Evolutionary conservation across 495 filamentous ascomycete genomes (phyloP), one percentile per base, ranked within the genome.

Genomic region (Xylaria curta): DNA sequence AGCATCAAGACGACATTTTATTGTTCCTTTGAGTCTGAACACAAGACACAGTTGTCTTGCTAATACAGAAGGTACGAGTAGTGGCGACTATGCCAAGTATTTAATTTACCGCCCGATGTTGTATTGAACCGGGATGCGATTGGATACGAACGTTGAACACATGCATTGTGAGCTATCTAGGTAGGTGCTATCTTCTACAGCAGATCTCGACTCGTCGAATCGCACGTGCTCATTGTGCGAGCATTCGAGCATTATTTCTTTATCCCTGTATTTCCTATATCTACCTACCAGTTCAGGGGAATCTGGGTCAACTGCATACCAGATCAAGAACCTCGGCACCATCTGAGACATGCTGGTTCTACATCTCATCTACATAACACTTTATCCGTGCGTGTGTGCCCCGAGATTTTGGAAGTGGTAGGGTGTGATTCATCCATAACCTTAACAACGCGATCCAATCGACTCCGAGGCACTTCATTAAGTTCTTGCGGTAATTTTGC

Each of bases 241-340:
- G 21, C 59, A 42, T 62, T 15, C 1, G 60, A 24, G 2, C 38
- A 5, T 26, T 15, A 5, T 26, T 15, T 62, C 38, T 40, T 38
- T 15, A 38, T 38, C 58, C 58, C 33, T 38, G n/a, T 24, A 36
- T 21, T n/a, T 44, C 60, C 38, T 7, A 26, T n/a, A 44, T 13
- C n/a, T 62, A 62, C 38, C 58, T 60, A 60, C 28, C 33, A 33
- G 10, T n/a, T 60, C 58, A 21, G 58, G 58, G 54, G 58, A 60
- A 38, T 33, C 33, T 38, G 33, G 9, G 58, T 60, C 58, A 1
- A 60, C 33, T 60, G 19, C 33, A 21, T 38, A 21, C 38, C 5
- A n/a, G 38, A 44, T 17, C 38, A 24, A 38, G 60, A 38, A 42
- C 60, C 60, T 44, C 3, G 60, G 38, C n/a, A 42, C 60, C 60